Base-by-base conservation (phyloP, 2,329 filamentous ascomycete genomes). In the Pyricularia grisea region DNA sequence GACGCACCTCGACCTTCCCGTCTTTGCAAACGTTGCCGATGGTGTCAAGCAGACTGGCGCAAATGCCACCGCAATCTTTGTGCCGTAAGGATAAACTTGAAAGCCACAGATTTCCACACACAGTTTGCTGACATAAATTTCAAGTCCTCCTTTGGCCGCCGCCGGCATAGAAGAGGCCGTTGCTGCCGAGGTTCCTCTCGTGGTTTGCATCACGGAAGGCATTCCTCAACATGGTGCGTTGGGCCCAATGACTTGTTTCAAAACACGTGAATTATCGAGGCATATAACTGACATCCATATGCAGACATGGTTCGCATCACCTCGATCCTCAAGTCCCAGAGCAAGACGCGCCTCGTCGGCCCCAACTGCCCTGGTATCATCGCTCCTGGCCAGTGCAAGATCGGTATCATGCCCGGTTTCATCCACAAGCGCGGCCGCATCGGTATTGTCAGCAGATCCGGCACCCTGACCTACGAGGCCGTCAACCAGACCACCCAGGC, bases 341-440 rank as follows among this genome's bases (percentile, higher is more conserved):
- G 84, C 86, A 98, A 98, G 88, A 97, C 94, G 74, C 92, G 95
- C 79, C 88, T 99, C 77, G 93, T 98, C 72, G 94, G 94, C 74
- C 94, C 94, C 78, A 99, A 98, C 87, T 99, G 95, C 86, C 95
- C 95, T 73, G 95, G 94, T 80, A 94, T 98, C 83, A 98, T 98
- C 81, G 94, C 87, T 69, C 88, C 88, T 71, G 95, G 94, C 76
- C 94, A 97, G 88, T 99, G 95, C 89, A 99, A 99, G 87, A 98
- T 99, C 78, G 95, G 95, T 79, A 99, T 99, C 85, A 98, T 99
- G 95, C 93, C 95, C 73, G 95, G 95, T 77, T 97, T 98, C 87
- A 98, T 99, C 85, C 95, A 99, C 90, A 98, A 98, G 89, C 93
- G 94, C 82, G 95, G 95, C 76, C 94, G 95, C 81, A 94, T 99